phyloP scores from a whole-genome alignment of 331 rosid genomes.

The Erythrophleum ivorense region DNA sequence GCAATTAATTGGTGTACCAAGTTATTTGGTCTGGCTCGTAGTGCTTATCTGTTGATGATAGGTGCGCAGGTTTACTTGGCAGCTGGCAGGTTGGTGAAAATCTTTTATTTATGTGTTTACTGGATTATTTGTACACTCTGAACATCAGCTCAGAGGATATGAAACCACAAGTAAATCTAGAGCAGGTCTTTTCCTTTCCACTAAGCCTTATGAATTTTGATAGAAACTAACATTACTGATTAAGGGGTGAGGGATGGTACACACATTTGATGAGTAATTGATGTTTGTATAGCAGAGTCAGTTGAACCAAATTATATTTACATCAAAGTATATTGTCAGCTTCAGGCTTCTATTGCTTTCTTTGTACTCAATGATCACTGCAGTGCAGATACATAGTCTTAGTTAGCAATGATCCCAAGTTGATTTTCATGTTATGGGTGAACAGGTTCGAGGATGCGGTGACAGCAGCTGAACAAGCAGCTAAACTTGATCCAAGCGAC shows the following conservation, averaged over 20 bases:
- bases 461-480: constrained; percentile 69
- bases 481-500: constrained; percentile 65
- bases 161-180: constrained; percentile 6
- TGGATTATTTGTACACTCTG: not conserved
- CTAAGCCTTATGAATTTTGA: not conserved
- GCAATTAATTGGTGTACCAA: constrained; percentile 57
- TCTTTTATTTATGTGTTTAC: not conserved
- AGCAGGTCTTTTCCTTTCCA: not conserved
- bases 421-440: constrained; percentile 18
- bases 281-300: not conserved
- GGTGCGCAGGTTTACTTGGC: constrained; percentile 70
- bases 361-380: not conserved
- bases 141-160: not conserved
- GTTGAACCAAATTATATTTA: not conserved
- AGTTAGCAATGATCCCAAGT: constrained; percentile 10
- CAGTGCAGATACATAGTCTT: not conserved
- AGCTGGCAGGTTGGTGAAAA: constrained; percentile 76
- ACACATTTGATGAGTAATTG: not conserved
- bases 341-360: not conserved
- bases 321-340: not conserved
- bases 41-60: constrained; percentile 63
- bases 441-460: constrained; percentile 83
- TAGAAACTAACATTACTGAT: not conserved
- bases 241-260: not conserved
- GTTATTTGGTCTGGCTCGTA: constrained; percentile 56